A percentile compares a stretch with the other conserved stretches of the same genome.
Conservation (phyloP, 1,284 basidiomycete species). For the Kwoniella shivajii region DNA sequence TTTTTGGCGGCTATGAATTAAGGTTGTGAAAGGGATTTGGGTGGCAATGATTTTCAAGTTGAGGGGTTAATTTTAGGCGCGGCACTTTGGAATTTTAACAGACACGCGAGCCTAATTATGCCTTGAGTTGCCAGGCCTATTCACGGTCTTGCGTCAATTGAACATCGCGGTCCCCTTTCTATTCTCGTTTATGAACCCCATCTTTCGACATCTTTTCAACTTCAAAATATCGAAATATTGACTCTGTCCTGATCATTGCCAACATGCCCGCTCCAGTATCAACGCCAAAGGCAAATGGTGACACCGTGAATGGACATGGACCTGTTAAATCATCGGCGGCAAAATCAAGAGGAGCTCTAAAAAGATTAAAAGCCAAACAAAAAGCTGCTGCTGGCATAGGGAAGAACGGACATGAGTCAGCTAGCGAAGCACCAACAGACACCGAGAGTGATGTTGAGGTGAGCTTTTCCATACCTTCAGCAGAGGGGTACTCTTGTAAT, state of each 20-base stretch:
- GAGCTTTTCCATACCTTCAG: conserved; percentile 13
- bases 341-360: conserved; percentile 48
- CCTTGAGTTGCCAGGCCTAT: too few species aligned
- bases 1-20: too few species aligned
- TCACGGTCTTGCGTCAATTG: too few species aligned
- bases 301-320: conserved; percentile 27
- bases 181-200: background rate
- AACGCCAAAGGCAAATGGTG: conserved; percentile 27
- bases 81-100: too few species aligned
- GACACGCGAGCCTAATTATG: too few species aligned
- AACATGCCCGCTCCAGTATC: conserved; percentile 21
- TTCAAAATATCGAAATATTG: too few species aligned
- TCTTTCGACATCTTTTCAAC: too few species aligned
- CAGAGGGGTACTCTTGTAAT: background rate
- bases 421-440: conserved; percentile 38
- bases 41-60: too few species aligned
- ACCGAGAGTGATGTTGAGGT: conserved; percentile 46
- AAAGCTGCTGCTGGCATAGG: conserved; percentile 34
- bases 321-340: conserved; percentile 34
- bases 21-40: too few species aligned
- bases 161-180: too few species aligned
- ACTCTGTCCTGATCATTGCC: background rate
- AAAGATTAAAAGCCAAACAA: conserved; percentile 50
- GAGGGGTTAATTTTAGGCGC: too few species aligned
- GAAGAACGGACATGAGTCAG: conserved; percentile 27